phyloP scores from a whole-genome alignment of 805 yeast species.

The Kluyveromyces nonfermentans region DNA sequence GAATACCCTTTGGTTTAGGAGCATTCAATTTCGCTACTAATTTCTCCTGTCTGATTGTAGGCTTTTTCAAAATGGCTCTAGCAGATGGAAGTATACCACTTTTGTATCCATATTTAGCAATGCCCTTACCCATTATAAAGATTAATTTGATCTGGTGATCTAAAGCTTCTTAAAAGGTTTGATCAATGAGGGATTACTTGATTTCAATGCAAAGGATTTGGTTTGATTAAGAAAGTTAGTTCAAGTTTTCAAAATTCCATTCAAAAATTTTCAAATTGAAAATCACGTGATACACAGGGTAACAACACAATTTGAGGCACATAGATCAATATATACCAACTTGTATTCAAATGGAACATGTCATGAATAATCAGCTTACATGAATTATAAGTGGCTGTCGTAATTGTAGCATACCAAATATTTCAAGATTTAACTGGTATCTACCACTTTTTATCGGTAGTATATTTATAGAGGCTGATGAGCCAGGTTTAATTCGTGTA shows the following conservation, averaged over 20 bases:
- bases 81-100: constrained; percentile 78
- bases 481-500: neutral
- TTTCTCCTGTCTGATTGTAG: constrained; percentile 39
- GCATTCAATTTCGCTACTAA: constrained; percentile 33
- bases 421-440: neutral
- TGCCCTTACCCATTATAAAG: constrained; percentile 38
- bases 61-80: constrained; percentile 65
- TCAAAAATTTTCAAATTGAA: neutral
- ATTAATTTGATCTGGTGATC: neutral
- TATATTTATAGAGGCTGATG: neutral
- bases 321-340: too few relatives aligned
- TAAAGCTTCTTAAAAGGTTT: neutral
- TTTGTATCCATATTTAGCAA: constrained; percentile 42
- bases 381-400: neutral
- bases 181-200: neutral
- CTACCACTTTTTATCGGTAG: neutral
- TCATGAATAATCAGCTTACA: neutral
- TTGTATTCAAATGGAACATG: too few relatives aligned
- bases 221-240: neutral
- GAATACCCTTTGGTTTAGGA: constrained; percentile 36
- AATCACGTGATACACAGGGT: neutral
- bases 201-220: too few relatives aligned
- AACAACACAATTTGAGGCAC: too few relatives aligned
- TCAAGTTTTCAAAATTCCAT: too few relatives aligned
- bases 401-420: neutral